These are phyloP conservation scores for Breviolum minutum DNA, from an alignment of 73 alveolate genomes.

Conservation along the genomic window DNA sequence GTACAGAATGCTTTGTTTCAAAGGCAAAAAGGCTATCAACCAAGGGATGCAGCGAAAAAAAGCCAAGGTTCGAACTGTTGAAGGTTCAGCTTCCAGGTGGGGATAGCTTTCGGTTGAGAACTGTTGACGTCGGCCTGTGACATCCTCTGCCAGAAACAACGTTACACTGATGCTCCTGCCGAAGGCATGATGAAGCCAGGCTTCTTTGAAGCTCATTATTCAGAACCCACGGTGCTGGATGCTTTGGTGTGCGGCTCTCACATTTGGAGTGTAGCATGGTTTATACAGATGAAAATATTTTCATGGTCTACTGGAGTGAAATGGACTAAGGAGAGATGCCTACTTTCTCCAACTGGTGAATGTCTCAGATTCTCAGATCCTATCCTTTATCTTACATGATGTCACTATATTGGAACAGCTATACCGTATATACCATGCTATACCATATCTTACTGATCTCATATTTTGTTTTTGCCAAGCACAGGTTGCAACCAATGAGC, in stretches of 20 bases:
- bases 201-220: slow-evolving; percentile 85
- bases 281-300: neutral
- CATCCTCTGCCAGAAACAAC: neutral
- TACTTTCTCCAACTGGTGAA: slow-evolving; percentile 73
- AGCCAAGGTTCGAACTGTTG: slow-evolving; percentile 58
- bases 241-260: slow-evolving; percentile 24
- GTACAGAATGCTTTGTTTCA: neutral
- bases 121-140: too few species aligned
- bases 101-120: neutral
- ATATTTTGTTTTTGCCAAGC: neutral
- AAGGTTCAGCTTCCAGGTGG: slow-evolving; percentile 86
- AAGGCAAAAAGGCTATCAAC: neutral
- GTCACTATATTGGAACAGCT: neutral
- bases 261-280: neutral
- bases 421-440: neutral
- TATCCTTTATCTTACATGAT: neutral
- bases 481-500: slow-evolving; percentile 87
- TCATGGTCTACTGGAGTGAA: neutral
- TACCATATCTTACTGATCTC: neutral
- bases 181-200: slow-evolving; percentile 82
- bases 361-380: neutral
- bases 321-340: slow-evolving; percentile 31
- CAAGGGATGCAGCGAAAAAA: neutral
- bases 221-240: slow-evolving; percentile 83
- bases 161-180: neutral